phyloP scores from a whole-genome alignment of 192 early-diverging fungal genomes.

The Jimgerdemannia lactiflua region DNA sequence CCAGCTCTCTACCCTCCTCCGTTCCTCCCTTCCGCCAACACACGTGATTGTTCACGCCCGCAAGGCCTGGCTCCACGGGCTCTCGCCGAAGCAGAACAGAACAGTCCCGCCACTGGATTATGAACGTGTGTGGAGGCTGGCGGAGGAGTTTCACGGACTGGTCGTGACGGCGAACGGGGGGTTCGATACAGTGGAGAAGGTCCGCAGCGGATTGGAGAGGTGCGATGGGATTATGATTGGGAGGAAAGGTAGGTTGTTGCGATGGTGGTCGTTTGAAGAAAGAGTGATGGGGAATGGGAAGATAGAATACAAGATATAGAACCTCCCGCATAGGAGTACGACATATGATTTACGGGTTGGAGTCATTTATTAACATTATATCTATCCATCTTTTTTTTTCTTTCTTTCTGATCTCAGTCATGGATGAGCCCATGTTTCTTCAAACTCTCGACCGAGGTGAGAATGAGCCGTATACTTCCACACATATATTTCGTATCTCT shows the following conservation, averaged over 20 bases:
- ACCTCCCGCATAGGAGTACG: no score
- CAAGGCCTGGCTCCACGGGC: constrained; percentile 62
- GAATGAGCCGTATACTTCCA: background rate
- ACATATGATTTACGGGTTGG: no score
- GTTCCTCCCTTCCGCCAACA: constrained; percentile 19
- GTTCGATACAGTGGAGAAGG: constrained; percentile 44
- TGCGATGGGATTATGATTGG: constrained; percentile 74
- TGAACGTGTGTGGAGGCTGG: constrained; percentile 51
- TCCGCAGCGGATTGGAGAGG: constrained; percentile 39
- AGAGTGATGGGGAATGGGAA: background rate
- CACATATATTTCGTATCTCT: background rate
- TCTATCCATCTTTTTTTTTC: background rate
- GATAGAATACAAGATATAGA: no score
- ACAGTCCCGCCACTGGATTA: constrained; percentile 62
- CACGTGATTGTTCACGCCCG: constrained; percentile 70
- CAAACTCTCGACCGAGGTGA: constrained; percentile 51
- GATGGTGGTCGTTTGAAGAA: background rate
- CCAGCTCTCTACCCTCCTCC: constrained; percentile 22
- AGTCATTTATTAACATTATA: no score
- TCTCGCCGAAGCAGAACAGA: constrained; percentile 68
- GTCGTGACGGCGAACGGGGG: constrained; percentile 68
- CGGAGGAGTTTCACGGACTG: constrained; percentile 49
- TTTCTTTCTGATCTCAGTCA: constrained; percentile 30
- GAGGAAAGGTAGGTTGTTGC: constrained; percentile 41
- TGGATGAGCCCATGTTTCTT: constrained; percentile 67